These are phyloP conservation scores for Immersiporthe knoxdaviesiana DNA, from an alignment of 2,329 filamentous ascomycete species.

Conservation along the genomic window DNA sequence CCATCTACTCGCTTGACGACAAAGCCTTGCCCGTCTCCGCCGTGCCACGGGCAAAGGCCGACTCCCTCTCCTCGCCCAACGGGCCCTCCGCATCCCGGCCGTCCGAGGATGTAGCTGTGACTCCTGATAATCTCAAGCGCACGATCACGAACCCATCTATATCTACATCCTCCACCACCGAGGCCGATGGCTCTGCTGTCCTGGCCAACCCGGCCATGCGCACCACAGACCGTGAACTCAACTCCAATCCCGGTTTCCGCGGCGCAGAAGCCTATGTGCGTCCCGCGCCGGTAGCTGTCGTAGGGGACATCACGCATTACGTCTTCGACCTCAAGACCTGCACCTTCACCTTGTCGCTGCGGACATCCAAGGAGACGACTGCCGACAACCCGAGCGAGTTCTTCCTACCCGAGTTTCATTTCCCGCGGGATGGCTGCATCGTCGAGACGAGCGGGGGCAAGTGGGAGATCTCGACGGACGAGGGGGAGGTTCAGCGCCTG, in stretches of 20 bases:
- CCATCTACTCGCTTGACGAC: constrained; percentile 86
- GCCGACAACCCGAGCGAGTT: constrained; percentile 73
- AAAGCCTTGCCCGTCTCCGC: constrained; percentile 59
- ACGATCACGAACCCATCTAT: constrained; percentile 71
- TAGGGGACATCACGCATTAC: constrained; percentile 70
- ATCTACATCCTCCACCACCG: constrained; percentile 50
- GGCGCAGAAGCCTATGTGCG: constrained; percentile 93
- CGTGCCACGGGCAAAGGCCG: constrained; percentile 24
- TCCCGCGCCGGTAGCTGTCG: constrained; percentile 76
- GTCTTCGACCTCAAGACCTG: constrained; percentile 83
- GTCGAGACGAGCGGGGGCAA: constrained; percentile 84
- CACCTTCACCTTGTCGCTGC: constrained; percentile 73
- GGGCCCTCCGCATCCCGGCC: constrained; percentile 37
- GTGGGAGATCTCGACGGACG: constrained; percentile 80
- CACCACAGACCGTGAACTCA: constrained; percentile 58
- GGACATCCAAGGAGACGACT: constrained; percentile 59
- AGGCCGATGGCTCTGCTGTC: constrained; percentile 34
- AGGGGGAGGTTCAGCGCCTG: constrained; percentile 72
- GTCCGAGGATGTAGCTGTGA: constrained; percentile 58
- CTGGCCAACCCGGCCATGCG: constrained; percentile 14
- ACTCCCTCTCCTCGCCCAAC: constrained; percentile 51
- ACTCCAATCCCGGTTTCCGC: constrained; percentile 73
- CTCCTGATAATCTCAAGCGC: constrained; percentile 74
- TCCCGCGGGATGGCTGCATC: constrained; percentile 71
- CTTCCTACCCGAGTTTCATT: constrained; percentile 90